A percentile compares a stretch with the other conserved stretches of the same genome.
Conservation (phyloP, 768 basidiomycete species). For the Termitomyces sp. region DNA sequence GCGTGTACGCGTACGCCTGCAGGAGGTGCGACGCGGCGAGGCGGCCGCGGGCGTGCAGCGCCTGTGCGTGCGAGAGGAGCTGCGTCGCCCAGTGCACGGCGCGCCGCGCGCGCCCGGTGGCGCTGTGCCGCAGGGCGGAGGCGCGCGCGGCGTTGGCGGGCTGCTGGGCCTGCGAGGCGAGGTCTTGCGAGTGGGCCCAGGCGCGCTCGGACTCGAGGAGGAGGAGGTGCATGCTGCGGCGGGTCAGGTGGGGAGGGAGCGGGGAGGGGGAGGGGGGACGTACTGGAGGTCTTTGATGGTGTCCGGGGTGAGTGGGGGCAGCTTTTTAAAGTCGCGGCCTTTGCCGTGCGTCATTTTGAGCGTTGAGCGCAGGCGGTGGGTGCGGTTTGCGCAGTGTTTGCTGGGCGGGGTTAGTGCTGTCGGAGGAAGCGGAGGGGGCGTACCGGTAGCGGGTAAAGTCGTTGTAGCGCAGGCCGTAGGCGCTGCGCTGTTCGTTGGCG, state of each 20-base stretch:
- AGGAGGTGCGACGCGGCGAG: constrained; percentile 55
- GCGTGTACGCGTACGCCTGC: constrained; percentile 72
- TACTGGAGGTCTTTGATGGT: constrained; percentile 82
- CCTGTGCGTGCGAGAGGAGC: constrained; percentile 68
- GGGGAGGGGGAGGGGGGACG: constrained; percentile 18
- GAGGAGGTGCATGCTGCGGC: constrained; percentile 67
- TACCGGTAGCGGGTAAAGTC: constrained; percentile 85
- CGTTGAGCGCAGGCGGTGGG: constrained; percentile 80
- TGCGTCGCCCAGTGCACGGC: constrained; percentile 76
- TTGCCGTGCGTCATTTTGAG: constrained; percentile 86
- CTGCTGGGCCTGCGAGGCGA: constrained; percentile 45
- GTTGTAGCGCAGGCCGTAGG: constrained; percentile 88
- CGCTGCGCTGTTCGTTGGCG: constrained; percentile 83
- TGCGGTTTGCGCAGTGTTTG: constrained; percentile 88
- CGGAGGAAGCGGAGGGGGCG: constrained; percentile 3
- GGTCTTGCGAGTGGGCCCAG: constrained; percentile 86
- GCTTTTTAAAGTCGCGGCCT: constrained; percentile 85
- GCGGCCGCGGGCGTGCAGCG: constrained; percentile 46
- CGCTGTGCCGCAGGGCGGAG: constrained; percentile 60
- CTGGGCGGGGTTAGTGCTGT: constrained; percentile 31
- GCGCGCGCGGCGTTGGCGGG: constrained; percentile 47
- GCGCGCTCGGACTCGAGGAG: constrained; percentile 91
- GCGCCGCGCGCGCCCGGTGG: constrained; percentile 77
- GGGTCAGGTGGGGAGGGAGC: not conserved
- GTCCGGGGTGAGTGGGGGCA: constrained; percentile 62